These are phyloP conservation scores for Lactarius sanguifluus DNA, from an alignment of 768 basidiomycete genomes.

Conservation along the genomic window DNA sequence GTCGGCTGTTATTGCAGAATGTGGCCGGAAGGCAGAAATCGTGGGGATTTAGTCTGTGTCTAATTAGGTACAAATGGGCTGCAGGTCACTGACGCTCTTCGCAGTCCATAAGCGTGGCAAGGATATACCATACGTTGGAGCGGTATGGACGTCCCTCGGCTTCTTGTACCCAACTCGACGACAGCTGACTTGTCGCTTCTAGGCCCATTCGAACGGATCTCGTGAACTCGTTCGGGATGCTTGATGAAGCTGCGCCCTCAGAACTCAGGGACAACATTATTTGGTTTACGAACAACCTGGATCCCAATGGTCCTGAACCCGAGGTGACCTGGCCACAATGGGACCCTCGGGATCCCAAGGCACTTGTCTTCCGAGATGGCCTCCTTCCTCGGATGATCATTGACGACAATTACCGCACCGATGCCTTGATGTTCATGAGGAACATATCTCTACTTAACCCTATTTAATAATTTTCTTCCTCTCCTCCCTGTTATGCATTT, in stretches of 20 bases:
- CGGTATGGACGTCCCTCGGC: conserved; percentile 3
- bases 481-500: background rate
- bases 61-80: background rate
- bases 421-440: conserved; percentile 14
- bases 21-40: conserved; percentile 21
- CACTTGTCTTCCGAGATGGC: conserved; percentile 20
- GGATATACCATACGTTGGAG: conserved; percentile 18
- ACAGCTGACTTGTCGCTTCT: conserved; percentile 2
- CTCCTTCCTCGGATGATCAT: conserved; percentile 10
- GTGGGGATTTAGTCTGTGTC: conserved; percentile 24
- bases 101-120: conserved; percentile 28
- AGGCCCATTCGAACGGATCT: conserved; percentile 23
- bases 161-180: background rate
- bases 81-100: background rate
- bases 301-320: conserved; percentile 22
- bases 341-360: conserved; percentile 18
- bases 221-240: conserved; percentile 16
- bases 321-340: conserved; percentile 25
- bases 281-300: conserved; percentile 22
- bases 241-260: background rate
- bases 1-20: conserved; percentile 24
- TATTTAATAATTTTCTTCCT: conserved; percentile 4
- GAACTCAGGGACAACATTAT: conserved; percentile 26
- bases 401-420: conserved; percentile 23
- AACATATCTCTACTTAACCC: conserved; percentile 25